A percentile compares a stretch with the other conserved stretches of the same genome.
Conservation (phyloP, 495 filamentous ascomycete genomes). For the Annulohypoxylon bovei region DNA sequence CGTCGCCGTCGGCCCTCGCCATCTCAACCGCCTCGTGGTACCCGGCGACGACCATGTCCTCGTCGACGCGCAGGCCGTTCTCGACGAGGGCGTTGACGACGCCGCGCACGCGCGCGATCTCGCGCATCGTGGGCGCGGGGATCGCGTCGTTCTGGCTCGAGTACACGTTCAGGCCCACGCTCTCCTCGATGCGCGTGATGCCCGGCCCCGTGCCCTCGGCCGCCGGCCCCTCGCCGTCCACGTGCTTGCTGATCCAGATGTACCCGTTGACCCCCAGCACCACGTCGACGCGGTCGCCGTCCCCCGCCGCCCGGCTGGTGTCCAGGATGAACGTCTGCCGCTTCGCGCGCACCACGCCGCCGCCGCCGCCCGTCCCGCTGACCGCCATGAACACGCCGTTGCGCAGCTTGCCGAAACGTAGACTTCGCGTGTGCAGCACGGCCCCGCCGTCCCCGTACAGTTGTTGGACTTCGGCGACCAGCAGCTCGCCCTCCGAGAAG, state of each 20-base stretch:
- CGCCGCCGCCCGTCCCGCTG: slow-evolving; percentile 79
- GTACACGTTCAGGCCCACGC: slow-evolving; percentile 74
- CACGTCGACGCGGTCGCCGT: slow-evolving; percentile 81
- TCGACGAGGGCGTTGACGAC: slow-evolving; percentile 84
- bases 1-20: slow-evolving; percentile 66
- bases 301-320: slow-evolving; percentile 58
- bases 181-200: slow-evolving; percentile 87
- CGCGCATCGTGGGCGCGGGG: slow-evolving; percentile 74
- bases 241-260: slow-evolving; percentile 89
- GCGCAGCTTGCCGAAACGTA: slow-evolving; percentile 94
- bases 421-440: slow-evolving; percentile 83
- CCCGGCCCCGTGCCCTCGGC: slow-evolving; percentile 52
- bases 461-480: slow-evolving; percentile 91
- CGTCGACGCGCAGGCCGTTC: slow-evolving; percentile 84
- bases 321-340: slow-evolving; percentile 87
- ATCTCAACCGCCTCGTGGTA: slow-evolving; percentile 83
- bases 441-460: slow-evolving; percentile 84
- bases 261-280: slow-evolving; percentile 95
- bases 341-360: slow-evolving; percentile 80
- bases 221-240: slow-evolving; percentile 58
- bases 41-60: slow-evolving; percentile 84
- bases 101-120: slow-evolving; percentile 84
- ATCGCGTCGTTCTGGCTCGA: slow-evolving; percentile 92
- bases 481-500: slow-evolving; percentile 88
- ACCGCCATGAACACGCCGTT: slow-evolving; percentile 91